These are phyloP conservation scores for Tolypocladium nubicola DNA, from an alignment of 2,329 filamentous ascomycete species.

Conservation along the genomic window DNA sequence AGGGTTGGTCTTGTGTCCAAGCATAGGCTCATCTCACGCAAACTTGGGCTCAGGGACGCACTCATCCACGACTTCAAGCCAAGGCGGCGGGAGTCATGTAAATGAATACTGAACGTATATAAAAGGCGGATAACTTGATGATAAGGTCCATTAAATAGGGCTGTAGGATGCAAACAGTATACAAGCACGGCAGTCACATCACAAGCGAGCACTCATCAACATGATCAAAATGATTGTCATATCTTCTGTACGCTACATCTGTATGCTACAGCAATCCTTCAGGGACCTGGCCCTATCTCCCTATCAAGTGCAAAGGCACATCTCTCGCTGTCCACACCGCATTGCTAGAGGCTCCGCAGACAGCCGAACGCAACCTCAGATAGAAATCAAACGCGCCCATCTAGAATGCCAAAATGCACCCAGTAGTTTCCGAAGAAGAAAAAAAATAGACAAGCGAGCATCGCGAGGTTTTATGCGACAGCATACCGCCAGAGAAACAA, in stretches of 20 bases:
- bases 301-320: background rate
- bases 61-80: background rate
- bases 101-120: background rate
- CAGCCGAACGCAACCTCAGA: background rate
- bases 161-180: background rate
- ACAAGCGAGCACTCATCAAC: background rate
- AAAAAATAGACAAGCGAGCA: background rate
- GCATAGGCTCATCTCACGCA: no score
- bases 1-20: background rate
- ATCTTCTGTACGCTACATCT: background rate
- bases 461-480: background rate
- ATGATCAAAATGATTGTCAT: background rate
- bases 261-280: background rate
- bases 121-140: background rate
- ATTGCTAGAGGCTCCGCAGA: background rate
- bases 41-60: background rate
- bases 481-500: background rate
- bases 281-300: background rate
- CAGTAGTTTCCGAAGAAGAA: background rate
- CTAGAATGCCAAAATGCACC: background rate
- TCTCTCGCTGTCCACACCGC: background rate
- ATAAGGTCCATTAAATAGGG: background rate
- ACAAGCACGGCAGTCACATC: background rate
- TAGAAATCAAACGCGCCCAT: background rate
- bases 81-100: background rate